Base-by-base conservation (phyloP, 2,329 filamentous ascomycete genomes). In the Trichophyton rubrum region DNA sequence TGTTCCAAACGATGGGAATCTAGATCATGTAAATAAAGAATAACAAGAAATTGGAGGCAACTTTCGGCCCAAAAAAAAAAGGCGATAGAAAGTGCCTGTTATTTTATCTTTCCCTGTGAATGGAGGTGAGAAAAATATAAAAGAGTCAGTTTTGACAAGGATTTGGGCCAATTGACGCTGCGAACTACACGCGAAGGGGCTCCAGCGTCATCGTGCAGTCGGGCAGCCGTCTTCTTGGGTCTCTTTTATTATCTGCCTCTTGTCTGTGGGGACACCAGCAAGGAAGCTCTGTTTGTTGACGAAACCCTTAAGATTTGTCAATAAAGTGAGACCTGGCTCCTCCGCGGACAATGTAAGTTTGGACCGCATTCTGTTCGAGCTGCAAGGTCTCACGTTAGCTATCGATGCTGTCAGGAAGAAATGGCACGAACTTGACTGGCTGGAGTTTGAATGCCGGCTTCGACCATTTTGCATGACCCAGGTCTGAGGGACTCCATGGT, bases 181-280 rank as follows among this genome's bases (percentile, higher is more conserved):
- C 27, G 17, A 24, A 51, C 45, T 8, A 27, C 49, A 55, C 7
- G 51, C 51, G 51, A 27, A 55, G 47, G 27, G 30, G 51, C 51
- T 55, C 30, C 51, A 35, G 51, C 51, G 51, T 55, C 51, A 55
- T 55, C 51, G 6, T 55, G 51, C 51, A 55, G 51, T 27, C 33
- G 24, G 51, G 9, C 27, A 27, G 27, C 51, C 13, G 22, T 53
- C 22, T 27, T 53, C 11, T 11, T 20, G n/a, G 17, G 43, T 47
- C 43, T 17, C 20, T 43, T 43, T n/a, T n/a, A 17, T n/a, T n/a
- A 15, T 43, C 40, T 43, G 40, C n/a, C 33, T 38, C 9, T 5
- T 43, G 40, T 13, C 40, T 8, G 40, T 43, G 40, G 40, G 4
- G 40, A 43, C 40, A 38, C 33, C 33, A 43, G 40, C 40, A 43